Evolutionary conservation across 2,329 filamentous ascomycete genomes (phyloP).

Genomic region (Tolypocladium cylindrosporum): DNA sequence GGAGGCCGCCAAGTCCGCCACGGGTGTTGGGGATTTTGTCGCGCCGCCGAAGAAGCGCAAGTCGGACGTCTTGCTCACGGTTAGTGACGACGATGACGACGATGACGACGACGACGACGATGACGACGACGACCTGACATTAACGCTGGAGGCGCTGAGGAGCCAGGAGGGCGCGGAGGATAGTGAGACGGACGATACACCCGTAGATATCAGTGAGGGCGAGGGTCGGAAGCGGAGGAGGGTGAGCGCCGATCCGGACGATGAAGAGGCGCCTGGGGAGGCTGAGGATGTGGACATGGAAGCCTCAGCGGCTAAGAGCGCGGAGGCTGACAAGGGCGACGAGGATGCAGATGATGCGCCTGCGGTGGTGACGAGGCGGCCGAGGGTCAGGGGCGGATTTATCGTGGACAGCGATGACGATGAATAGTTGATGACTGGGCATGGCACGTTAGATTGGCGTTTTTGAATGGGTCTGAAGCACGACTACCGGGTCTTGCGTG

Average conservation of each 20-base stretch:
- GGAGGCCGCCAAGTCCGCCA: slow-evolving; percentile 19
- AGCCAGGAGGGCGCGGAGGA: slow-evolving; percentile 12
- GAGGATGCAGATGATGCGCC: slow-evolving; percentile 20
- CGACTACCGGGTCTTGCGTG: background rate
- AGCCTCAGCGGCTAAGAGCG: background rate
- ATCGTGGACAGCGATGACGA: slow-evolving; percentile 52
- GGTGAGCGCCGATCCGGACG: slow-evolving; percentile 18
- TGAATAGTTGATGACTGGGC: slow-evolving; percentile 16
- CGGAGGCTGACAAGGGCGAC: slow-evolving; percentile 5
- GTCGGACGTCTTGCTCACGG: slow-evolving; percentile 12
- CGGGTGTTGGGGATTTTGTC: slow-evolving; percentile 2
- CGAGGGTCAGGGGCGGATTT: slow-evolving; percentile 42
- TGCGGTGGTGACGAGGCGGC: slow-evolving; percentile 22
- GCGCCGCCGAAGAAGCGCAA: slow-evolving; percentile 17
- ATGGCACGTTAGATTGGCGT: background rate
- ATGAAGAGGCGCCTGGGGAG: slow-evolving; percentile 1
- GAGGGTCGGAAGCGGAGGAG: slow-evolving; percentile 27
- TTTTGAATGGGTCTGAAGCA: background rate
- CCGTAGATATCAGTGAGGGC: slow-evolving; percentile 20
- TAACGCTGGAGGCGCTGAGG: slow-evolving; percentile 12
- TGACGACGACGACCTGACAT: slow-evolving; percentile 12
- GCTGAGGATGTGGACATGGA: slow-evolving; percentile 17
- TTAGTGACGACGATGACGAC: slow-evolving; percentile 15
- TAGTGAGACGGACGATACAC: slow-evolving; percentile 16
- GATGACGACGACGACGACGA: too few relatives aligned